Evolutionary conservation across 305 asterid genomes (phyloP), one percentile per base, ranked within the genome.

Genomic region (Fraxinus velutina): DNA sequence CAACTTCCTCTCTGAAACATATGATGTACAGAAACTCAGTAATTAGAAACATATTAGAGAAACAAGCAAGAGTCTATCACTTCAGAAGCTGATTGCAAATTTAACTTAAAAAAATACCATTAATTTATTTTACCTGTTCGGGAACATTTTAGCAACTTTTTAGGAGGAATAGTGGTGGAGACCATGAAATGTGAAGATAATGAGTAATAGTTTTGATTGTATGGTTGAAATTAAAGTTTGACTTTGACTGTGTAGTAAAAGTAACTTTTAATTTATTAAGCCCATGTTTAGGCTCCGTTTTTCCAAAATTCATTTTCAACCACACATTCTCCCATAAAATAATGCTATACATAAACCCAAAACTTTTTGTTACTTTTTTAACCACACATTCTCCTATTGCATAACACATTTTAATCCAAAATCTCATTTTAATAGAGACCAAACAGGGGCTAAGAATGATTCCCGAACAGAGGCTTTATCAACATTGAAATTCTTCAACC

Each of bases 1-100:
- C 98, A 78, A 83, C 85, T 88, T 94, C 99, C 80, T 96, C 98
- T 78, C 98, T 96, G 86, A 78, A 84, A 74, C 83, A 81, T 80
- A 84, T 76, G 72, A 83, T 72, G 72, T 72, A 7, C 24, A 78
- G 84, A 76, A 76, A 44, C 77, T 42, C 39, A 42, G 73, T 32
- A 57, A 72, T 36, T 60, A 78, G 64, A 37, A 34, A 66, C 74
- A 50, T 30, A 75, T 10, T 64, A 76, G 70, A 24, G 36, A 22
- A 80, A 17, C 34, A 60, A n/a, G 57, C 29, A 39, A 0, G n/a
- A 19, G 5, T 44, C 6, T 5, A 44, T 37, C 55, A 77, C 19
- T 80, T 76, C 39, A 76, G 78, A 74, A 47, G 81, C 72, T 75
- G 66, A 9, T 24, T 12, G 81, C 37, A 57, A 79, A 39, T 55